phyloP scores from a whole-genome alignment of 2,329 filamentous ascomycete species.

The Fusarium nurragi region DNA sequence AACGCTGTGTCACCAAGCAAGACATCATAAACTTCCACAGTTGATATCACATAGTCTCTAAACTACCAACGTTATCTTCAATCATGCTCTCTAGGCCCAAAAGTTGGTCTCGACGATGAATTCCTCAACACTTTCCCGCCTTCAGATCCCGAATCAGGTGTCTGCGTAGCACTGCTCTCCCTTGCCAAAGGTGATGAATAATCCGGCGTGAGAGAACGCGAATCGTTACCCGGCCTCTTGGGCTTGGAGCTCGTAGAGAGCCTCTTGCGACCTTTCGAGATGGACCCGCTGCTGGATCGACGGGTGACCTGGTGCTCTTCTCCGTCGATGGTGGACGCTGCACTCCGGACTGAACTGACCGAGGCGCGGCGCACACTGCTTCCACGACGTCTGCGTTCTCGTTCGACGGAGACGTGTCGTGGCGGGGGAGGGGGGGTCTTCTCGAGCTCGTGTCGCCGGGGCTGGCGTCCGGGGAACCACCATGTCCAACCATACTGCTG shows the following conservation, averaged over 20 bases:
- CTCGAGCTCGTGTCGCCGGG: constrained; percentile 50
- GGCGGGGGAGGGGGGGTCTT: constrained; percentile 50
- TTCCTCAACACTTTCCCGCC: constrained; percentile 39
- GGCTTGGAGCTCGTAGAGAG: constrained; percentile 54
- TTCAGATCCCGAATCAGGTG: constrained; percentile 36
- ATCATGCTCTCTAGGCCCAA: constrained; percentile 31
- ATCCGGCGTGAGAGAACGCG: constrained; percentile 64
- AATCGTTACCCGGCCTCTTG: constrained; percentile 58
- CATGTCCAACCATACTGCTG: constrained; percentile 79
- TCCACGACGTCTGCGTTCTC: constrained; percentile 61
- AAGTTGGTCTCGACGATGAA: constrained; percentile 36
- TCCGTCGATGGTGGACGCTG: constrained; percentile 62
- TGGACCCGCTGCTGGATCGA: constrained; percentile 59
- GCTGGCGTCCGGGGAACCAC: constrained; percentile 79
- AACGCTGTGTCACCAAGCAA: background rate
- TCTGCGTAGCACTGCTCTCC: constrained; percentile 53
- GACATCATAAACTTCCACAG: constrained; percentile 1
- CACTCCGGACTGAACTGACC: constrained; percentile 60
- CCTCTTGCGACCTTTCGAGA: constrained; percentile 63
- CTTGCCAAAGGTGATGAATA: constrained; percentile 62
- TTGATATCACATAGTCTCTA: background rate
- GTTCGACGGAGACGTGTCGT: constrained; percentile 55
- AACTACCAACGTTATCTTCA: background rate
- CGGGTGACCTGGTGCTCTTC: constrained; percentile 55
- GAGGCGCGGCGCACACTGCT: constrained; percentile 64